A percentile compares a stretch with the other conserved stretches of the same genome.
These are phyloP conservation scores for Papilionanthe hybrid DNA, from an alignment of 116 monocot genomes.

Conservation along the genomic window DNA sequence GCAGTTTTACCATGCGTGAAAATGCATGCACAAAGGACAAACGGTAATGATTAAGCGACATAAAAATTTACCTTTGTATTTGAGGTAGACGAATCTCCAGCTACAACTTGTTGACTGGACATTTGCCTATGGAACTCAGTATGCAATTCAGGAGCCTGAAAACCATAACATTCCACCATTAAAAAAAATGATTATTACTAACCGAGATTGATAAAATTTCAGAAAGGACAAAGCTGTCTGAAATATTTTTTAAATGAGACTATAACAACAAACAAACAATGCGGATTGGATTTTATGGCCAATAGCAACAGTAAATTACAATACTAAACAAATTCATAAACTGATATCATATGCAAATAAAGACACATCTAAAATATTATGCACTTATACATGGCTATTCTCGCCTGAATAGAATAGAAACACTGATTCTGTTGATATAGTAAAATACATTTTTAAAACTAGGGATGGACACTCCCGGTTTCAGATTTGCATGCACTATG, in stretches of 20 bases:
- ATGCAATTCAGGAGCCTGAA: slow-evolving; percentile 57
- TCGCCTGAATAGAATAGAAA: neutral
- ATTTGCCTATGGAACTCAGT: slow-evolving; percentile 45
- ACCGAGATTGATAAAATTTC: neutral
- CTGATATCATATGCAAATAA: neutral
- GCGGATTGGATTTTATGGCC: neutral
- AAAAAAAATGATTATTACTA: neutral
- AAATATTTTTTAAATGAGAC: neutral
- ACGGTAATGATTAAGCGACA: neutral
- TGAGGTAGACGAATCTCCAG: slow-evolving; percentile 32
- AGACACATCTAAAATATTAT: neutral
- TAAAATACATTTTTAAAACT: neutral
- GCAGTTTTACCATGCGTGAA: neutral
- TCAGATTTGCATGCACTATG: neutral
- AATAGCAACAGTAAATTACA: neutral
- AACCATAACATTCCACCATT: neutral
- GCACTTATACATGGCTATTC: neutral
- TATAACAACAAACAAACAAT: neutral
- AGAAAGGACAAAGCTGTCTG: neutral
- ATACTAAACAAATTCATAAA: neutral
- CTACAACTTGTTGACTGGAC: slow-evolving; percentile 26
- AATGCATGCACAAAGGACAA: neutral
- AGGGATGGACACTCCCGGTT: neutral
- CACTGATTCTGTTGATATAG: neutral
- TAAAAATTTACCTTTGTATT: slow-evolving; percentile 37